A percentile compares a stretch with the other conserved stretches of the same genome.
Evolutionary conservation across 164 flowering plant species (phyloP).

Genomic region (Macadamia integrifolia): DNA sequence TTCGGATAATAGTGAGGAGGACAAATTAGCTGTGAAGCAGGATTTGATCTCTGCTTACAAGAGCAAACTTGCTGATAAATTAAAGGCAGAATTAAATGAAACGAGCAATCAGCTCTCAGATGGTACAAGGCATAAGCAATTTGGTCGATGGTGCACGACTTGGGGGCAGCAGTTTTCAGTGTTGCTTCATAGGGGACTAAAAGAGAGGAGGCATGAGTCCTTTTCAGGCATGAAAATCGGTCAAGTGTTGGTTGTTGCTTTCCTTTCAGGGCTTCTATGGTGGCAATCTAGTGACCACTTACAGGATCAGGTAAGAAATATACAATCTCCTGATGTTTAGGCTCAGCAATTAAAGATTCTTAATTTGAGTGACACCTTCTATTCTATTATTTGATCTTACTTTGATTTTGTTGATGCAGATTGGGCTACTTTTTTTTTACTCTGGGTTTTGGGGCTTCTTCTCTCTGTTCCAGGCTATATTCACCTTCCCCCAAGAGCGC

Average conservation of each 20-base stretch:
- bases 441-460: constrained; percentile 62
- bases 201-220: constrained; percentile 46
- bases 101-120: neutral
- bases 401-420: constrained; percentile 23
- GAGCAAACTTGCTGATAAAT: constrained; percentile 16
- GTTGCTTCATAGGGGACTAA: constrained; percentile 44
- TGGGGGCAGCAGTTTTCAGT: constrained; percentile 68
- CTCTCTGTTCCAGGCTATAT: constrained; percentile 61
- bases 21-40: constrained; percentile 18
- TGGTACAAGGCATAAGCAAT: constrained; percentile 15
- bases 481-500: constrained; percentile 76
- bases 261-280: constrained; percentile 50
- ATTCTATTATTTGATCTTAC: too few species aligned
- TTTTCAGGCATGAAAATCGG: constrained; percentile 37
- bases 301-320: constrained; percentile 47
- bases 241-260: constrained; percentile 38
- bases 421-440: constrained; percentile 64
- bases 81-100: constrained; percentile 20
- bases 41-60: constrained; percentile 27
- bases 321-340: too few species aligned
- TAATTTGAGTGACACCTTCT: neutral
- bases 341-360: too few species aligned
- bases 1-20: constrained; percentile 17
- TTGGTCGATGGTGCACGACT: constrained; percentile 41
- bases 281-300: constrained; percentile 43